A percentile compares a stretch with the other conserved stretches of the same genome.
Conservation (phyloP, 192 early-diverging fungal genomes). For the Coemansia sp. region DNA sequence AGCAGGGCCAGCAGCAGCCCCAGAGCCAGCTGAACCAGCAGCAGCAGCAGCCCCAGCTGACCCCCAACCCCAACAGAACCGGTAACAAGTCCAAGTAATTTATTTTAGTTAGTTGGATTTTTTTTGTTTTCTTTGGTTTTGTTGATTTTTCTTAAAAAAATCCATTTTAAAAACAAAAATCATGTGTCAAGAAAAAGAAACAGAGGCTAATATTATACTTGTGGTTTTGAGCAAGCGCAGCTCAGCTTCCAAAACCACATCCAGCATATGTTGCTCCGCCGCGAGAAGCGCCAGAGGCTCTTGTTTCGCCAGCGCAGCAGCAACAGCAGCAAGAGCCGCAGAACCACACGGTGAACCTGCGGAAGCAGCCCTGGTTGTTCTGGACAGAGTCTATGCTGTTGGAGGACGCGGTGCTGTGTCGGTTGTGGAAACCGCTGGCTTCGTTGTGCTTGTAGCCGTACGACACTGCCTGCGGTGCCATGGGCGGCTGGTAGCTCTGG, state of each 20-base stretch:
- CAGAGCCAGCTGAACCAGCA: no score
- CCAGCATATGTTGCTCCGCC: constrained; percentile 22
- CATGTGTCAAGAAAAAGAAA: not conserved
- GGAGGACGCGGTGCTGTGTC: constrained; percentile 13
- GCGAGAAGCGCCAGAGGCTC: constrained; percentile 18
- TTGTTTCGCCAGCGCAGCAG: constrained; percentile 29
- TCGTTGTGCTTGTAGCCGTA: not conserved
- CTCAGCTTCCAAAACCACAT: constrained; percentile 4
- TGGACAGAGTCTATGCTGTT: constrained; percentile 24
- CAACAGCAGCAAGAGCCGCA: constrained; percentile 31
- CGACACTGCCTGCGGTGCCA: not conserved
- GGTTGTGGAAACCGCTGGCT: not conserved
- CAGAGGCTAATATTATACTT: constrained; percentile 12
- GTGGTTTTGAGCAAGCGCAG: constrained; percentile 6
- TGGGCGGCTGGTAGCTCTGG: constrained; percentile 10
- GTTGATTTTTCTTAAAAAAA: not conserved
- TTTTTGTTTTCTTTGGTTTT: not conserved
- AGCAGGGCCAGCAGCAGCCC: no score
- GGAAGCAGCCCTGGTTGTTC: constrained; percentile 25
- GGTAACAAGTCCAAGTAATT: not conserved
- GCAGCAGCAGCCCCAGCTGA: not conserved
- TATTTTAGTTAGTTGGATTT: constrained; percentile 1
- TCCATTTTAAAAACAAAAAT: not conserved
- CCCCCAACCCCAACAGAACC: not conserved
- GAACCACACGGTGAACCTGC: constrained; percentile 30